Evolutionary conservation across 805 yeast species (phyloP), one percentile per base, ranked within the genome.

Genomic region (Hermanozyma aechmeae): DNA sequence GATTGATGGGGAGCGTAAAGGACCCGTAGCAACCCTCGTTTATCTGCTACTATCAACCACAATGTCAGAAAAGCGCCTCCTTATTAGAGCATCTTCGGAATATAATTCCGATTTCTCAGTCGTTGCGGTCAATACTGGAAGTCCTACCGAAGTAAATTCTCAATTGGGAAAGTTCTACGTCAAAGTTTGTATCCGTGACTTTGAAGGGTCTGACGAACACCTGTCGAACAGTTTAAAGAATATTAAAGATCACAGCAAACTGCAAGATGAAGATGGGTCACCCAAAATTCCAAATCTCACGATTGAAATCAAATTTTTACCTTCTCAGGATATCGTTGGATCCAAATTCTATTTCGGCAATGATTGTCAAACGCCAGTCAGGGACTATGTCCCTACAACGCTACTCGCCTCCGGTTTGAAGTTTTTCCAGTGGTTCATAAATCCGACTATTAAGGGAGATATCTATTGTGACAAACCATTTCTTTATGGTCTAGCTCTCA

Each of bases 361-460:
- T 45, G 85, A 79, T 42, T 75, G 76, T 45, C 71, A 65, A 7
- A 46, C 57, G n/a, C 76, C 82, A 0, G 66, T 79, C 18, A 54
- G 65, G 18, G 75, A 75, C 27, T 60, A 61, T 30, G 61, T 79
- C 8, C 86, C 86, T 3, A 59, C 73, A 4, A 49, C 71, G 2
- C 36, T 62, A 16, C 41, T 63, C 24, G 38, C 61, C 1, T 56
- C 68, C 0, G 84, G 81, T 0, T 56, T 73, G 38, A 62, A 64
- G 34, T 51, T 76, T 19, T 78, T 76, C 57, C 66, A 67, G 26
- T 58, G 68, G 59, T 59, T 65, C 37, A 68, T 79, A 26, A 80
- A 75, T 46, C 76, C 78, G n/a, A 71, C 79, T 14, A 72, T 76
- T 7, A 68, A 64, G 18, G 81, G 79, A 4, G 84, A 79, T 41